Evolutionary conservation across 306 rosid genomes (phyloP), one percentile per base, ranked within the genome.

Genomic region (Cucurbita pepo): DNA sequence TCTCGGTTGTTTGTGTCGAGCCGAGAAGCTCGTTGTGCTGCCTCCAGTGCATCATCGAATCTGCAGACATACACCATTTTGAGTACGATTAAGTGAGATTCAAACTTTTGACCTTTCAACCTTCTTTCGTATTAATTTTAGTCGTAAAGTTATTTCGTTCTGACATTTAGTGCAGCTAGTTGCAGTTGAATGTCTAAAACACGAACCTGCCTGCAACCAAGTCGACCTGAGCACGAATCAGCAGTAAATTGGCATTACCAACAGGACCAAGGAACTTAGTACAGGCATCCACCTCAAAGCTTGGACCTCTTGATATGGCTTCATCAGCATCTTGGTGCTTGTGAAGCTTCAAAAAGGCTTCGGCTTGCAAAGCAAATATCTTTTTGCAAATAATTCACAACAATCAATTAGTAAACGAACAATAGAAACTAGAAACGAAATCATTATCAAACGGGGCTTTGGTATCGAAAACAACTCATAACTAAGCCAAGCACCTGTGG

Each of bases 281-380:
- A 72, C 90, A 87, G 47, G 81, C 83, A 38, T 90, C 96, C 19
- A 82, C 87, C 40, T 81, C 87, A 60, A 93, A 85, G 19, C 78
- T 80, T 37, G 93, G 93, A 52, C 93, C 83, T 65, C 80, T 88
- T 45, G 85, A 80, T 69, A 90, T 78, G 69, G 89, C 80, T 38
- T 83, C 86, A 21, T 84, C 94, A 8, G 97, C 97, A 22, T 93
- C 97, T 76, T 93, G 86, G 77, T 86, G 89, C 76, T 77, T 93
- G 56, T 77, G 85, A 41, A 93, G 91, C 86, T 85, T 93, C 79
- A 90, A 47, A 36, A 87, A 65, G 30, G 96, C 97, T 82, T 93
- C 94, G 0, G 97, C 96, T 88, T 90, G 91, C 77, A 93, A 56
- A 45, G 88, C 83, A 79, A 73, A 88, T 79, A 90, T 93, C 98